Conservation (phyloP, 345 rosid species). For the Aurinia saxatilis region DNA sequence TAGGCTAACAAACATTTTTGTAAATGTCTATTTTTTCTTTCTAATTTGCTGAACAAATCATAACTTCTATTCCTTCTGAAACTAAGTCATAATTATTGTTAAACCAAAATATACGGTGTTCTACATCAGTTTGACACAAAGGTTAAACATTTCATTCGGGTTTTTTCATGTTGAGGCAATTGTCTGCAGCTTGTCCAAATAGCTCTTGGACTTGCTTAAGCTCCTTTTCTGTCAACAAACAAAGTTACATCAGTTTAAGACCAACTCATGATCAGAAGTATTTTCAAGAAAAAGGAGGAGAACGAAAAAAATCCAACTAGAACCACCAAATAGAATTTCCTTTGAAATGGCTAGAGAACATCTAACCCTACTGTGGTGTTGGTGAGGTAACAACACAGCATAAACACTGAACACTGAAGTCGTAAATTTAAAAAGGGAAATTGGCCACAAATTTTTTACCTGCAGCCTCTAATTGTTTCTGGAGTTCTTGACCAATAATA, state of each 20-base stretch:
- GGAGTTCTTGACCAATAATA: constrained; percentile 79
- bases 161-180: constrained; percentile 78
- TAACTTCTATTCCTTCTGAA: not conserved
- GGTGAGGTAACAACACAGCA: not conserved
- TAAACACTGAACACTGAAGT: not conserved
- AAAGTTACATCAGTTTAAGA: not conserved
- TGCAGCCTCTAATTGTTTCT: constrained; percentile 88
- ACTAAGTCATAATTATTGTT: not conserved
- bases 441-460: constrained; percentile 32
- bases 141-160: constrained; percentile 36
- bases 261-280: not conserved
- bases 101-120: not conserved
- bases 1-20: not conserved
- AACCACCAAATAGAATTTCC: not conserved
- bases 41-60: not conserved
- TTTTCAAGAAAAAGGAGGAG: not conserved
- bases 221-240: constrained; percentile 62
- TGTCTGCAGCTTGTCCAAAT: constrained; percentile 77
- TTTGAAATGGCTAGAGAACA: not conserved
- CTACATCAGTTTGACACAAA: too few relatives aligned
- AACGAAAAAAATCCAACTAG: not conserved
- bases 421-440: not conserved
- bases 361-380: not conserved
- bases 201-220: constrained; percentile 76
- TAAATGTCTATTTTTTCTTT: not conserved